These are phyloP conservation scores for Leccinum pallidistipes DNA, from an alignment of 1,284 basidiomycete genomes.

Conservation along the genomic window DNA sequence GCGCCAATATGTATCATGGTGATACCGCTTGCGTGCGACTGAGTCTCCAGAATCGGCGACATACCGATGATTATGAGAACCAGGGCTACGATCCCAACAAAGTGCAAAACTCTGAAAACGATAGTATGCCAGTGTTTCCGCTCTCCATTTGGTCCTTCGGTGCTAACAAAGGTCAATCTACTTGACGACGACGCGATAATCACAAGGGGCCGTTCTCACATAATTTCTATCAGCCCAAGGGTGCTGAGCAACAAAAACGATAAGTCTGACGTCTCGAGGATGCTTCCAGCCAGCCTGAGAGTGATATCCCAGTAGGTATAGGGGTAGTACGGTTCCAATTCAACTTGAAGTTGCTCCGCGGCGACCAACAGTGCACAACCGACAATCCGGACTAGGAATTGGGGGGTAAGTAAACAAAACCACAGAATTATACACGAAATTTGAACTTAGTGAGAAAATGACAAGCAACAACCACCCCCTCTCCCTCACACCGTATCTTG, in stretches of 20 bases:
- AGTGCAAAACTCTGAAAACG: constrained; percentile 40
- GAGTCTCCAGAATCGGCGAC: constrained; percentile 14
- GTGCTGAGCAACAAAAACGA: constrained; percentile 54
- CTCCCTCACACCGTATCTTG: constrained; percentile 54
- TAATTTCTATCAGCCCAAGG: constrained; percentile 58
- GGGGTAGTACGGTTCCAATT: too few relatives aligned
- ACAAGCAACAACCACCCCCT: constrained; percentile 56
- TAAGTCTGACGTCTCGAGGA: constrained; percentile 53
- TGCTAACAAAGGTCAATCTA: constrained; percentile 18
- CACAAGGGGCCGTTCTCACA: constrained; percentile 43
- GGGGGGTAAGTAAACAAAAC: constrained; percentile 9
- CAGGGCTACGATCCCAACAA: constrained; percentile 45
- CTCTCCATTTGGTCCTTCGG: constrained; percentile 18
- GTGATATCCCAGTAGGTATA: too few relatives aligned
- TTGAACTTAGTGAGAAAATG: constrained; percentile 49
- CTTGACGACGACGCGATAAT: background rate
- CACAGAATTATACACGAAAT: constrained; percentile 20
- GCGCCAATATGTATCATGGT: constrained; percentile 49
- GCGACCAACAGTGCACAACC: too few relatives aligned
- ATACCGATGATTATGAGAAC: constrained; percentile 50
- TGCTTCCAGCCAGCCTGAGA: too few relatives aligned
- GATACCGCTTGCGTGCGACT: background rate
- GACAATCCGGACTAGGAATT: too few relatives aligned
- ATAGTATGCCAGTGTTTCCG: constrained; percentile 19
- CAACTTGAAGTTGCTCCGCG: too few relatives aligned